These are phyloP conservation scores for Trichophaea hybrida DNA, from an alignment of 2,329 filamentous ascomycete genomes.

Conservation along the genomic window DNA sequence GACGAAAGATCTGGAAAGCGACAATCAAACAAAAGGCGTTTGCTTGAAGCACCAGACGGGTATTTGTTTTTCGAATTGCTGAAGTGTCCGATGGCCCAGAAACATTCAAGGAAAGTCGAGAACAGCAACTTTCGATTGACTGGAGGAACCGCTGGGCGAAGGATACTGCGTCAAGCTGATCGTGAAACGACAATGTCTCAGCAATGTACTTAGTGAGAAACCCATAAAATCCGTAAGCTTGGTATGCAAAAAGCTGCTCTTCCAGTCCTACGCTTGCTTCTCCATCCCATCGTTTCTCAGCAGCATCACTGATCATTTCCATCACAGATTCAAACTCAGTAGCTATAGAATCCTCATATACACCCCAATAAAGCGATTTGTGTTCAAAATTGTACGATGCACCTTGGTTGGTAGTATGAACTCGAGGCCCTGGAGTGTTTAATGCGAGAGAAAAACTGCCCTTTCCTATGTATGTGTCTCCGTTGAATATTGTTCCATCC, in stretches of 20 bases:
- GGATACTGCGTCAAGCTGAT: conserved; percentile 24
- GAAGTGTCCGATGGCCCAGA: conserved; percentile 5
- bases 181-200: conserved; percentile 22
- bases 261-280: conserved; percentile 5
- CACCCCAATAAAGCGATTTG: conserved; percentile 22
- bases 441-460: conserved; percentile 22
- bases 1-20: conserved; percentile 14
- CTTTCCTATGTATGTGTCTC: conserved; percentile 24
- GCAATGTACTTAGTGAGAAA: conserved; percentile 23
- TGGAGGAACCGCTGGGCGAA: conserved; percentile 24
- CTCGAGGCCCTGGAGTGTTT: conserved; percentile 10
- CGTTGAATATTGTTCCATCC: conserved; percentile 21
- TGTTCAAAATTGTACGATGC: conserved; percentile 10
- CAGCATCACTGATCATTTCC: conserved; percentile 13
- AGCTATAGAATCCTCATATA: conserved; percentile 25
- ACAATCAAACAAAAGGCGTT: conserved; percentile 17
- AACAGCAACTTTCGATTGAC: conserved; percentile 17
- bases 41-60: conserved; percentile 15
- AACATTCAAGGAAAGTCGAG: conserved; percentile 9
- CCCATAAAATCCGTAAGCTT: conserved; percentile 17
- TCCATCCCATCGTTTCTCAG: conserved; percentile 15
- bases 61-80: conserved; percentile 2
- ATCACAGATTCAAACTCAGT: conserved; percentile 24
- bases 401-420: conserved; percentile 3
- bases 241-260: conserved; percentile 7